Conservation (phyloP, 352 stramenopile genomes). For the Achlya hypogyna region DNA sequence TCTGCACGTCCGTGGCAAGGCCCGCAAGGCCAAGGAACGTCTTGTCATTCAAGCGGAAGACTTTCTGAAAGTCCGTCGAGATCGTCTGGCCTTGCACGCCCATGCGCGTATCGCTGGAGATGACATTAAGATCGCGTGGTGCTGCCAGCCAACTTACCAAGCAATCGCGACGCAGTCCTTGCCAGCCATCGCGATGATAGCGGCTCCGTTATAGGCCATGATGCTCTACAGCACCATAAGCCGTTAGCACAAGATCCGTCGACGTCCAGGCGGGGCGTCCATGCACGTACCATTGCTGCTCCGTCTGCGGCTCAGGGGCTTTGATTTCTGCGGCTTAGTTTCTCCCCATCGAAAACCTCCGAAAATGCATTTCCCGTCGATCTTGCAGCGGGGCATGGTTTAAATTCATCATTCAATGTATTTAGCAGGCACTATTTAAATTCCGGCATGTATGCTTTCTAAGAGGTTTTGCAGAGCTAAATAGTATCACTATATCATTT, state of each 20-base stretch:
- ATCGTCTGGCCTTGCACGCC: constrained; percentile 96
- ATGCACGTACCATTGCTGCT: background rate
- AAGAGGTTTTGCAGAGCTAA: background rate
- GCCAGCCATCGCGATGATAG: constrained; percentile 98
- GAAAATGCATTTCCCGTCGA: background rate
- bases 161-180: constrained; percentile 99
- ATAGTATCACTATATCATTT: background rate
- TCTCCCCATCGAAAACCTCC: background rate
- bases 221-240: constrained; percentile 30
- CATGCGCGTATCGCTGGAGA: constrained; percentile 90
- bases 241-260: background rate
- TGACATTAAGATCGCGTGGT: constrained; percentile 4
- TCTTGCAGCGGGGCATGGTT: background rate
- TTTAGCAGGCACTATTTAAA: no score
- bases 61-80: constrained; percentile 96
- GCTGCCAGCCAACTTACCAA: constrained; percentile 37
- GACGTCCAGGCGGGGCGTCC: background rate
- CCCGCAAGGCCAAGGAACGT: constrained; percentile 94
- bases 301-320: background rate
- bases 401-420: background rate
- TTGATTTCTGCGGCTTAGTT: constrained; percentile 13
- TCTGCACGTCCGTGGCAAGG: constrained; percentile 98
- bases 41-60: constrained; percentile 97
- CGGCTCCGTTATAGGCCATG: constrained; percentile 97
- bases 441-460: no score